Conservation (phyloP, 768 basidiomycete genomes). For the Gymnopilus dilepis region DNA sequence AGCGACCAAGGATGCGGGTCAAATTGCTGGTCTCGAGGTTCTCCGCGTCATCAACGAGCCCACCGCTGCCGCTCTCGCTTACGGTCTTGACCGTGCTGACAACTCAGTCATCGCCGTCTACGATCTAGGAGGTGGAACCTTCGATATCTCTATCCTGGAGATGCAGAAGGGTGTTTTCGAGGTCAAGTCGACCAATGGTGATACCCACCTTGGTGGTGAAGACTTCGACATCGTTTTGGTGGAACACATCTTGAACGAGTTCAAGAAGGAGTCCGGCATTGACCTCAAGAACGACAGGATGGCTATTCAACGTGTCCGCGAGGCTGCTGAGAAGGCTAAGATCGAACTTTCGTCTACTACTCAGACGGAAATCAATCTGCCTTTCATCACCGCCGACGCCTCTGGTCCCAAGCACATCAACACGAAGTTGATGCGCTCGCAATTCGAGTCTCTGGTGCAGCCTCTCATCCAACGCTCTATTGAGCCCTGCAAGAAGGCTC, state of each 20-base stretch:
- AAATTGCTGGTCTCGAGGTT: constrained; percentile 96
- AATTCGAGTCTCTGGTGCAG: constrained; percentile 87
- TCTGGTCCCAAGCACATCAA: constrained; percentile 98
- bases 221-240: constrained; percentile 95
- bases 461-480: constrained; percentile 87
- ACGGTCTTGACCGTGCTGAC: constrained; percentile 90
- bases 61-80: constrained; percentile 97
- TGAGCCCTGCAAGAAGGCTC: constrained; percentile 97
- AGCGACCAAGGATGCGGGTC: constrained; percentile 97
- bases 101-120: constrained; percentile 95
- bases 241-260: constrained; percentile 83
- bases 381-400: constrained; percentile 97
- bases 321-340: constrained; percentile 99
- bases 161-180: constrained; percentile 99
- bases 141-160: constrained; percentile 99
- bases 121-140: constrained; percentile 97
- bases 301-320: constrained; percentile 98
- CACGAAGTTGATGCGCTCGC: constrained; percentile 82
- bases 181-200: constrained; percentile 99
- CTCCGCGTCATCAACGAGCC: constrained; percentile 99
- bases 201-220: constrained; percentile 96
- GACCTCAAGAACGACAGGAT: constrained; percentile 87
- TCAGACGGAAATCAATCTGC: constrained; percentile 96
- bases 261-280: constrained; percentile 91
- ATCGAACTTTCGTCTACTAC: constrained; percentile 94